Conservation (phyloP, 208 protist genomes). For the Vickermania spadyakhi region DNA sequence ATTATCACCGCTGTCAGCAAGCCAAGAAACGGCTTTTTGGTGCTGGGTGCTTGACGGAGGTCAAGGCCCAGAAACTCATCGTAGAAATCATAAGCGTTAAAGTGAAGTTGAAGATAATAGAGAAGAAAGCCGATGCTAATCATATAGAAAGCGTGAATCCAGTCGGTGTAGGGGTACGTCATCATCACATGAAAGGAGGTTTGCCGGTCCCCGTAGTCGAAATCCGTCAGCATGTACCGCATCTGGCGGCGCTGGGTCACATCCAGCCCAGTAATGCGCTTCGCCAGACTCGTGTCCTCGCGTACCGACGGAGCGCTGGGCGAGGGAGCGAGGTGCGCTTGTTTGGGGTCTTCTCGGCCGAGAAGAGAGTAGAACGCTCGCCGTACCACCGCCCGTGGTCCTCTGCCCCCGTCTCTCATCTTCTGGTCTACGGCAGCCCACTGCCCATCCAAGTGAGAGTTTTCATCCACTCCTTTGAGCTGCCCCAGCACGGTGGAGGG, state of each 20-base stretch:
- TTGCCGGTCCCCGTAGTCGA: slow-evolving; percentile 67
- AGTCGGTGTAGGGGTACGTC: slow-evolving; percentile 87
- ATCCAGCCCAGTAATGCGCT: slow-evolving; percentile 54
- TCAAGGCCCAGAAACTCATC: slow-evolving; percentile 85
- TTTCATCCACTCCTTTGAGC: slow-evolving; percentile 39
- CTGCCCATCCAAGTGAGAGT: not conserved
- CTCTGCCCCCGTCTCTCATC: slow-evolving; percentile 20
- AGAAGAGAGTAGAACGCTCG: slow-evolving; percentile 28
- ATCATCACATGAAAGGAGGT: slow-evolving; percentile 86
- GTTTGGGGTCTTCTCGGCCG: slow-evolving; percentile 18
- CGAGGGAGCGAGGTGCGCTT: not conserved
- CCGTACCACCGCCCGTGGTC: slow-evolving; percentile 14
- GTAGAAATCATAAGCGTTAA: slow-evolving; percentile 71
- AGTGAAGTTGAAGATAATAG: slow-evolving; percentile 65
- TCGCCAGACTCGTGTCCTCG: slow-evolving; percentile 39
- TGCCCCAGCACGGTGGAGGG: slow-evolving; percentile 67
- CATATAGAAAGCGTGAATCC: slow-evolving; percentile 80
- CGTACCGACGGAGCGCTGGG: not conserved
- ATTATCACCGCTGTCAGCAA: slow-evolving; percentile 51
- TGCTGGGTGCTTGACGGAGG: slow-evolving; percentile 58
- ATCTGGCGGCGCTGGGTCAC: slow-evolving; percentile 77
- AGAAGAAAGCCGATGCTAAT: slow-evolving; percentile 46
- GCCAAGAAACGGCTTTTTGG: slow-evolving; percentile 65
- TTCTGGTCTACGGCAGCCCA: slow-evolving; percentile 6
- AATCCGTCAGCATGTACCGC: slow-evolving; percentile 81